Conservation (phyloP, 306 rosid species). For the Vigna trinervia region DNA sequence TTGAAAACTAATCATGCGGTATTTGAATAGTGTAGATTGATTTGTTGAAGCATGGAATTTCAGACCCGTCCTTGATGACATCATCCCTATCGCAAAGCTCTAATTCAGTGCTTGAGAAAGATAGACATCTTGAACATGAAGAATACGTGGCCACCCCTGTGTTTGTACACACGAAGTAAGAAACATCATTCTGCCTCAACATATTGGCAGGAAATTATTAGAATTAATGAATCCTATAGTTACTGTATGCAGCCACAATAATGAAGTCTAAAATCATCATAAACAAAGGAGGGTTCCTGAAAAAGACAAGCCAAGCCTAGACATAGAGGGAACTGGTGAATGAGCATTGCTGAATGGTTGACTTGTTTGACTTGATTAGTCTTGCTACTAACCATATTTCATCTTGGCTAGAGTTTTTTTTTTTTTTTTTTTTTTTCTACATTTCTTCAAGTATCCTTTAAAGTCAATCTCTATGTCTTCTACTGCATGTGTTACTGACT, state of each 20-base stretch:
- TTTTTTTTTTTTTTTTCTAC: background rate
- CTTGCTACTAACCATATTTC: slow-evolving; percentile 6
- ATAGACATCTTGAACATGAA: slow-evolving; percentile 52
- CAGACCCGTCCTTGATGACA: slow-evolving; percentile 70
- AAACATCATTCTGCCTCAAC: slow-evolving; percentile 17
- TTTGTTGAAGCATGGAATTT: slow-evolving; percentile 83
- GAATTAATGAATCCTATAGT: background rate
- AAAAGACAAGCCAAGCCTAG: background rate
- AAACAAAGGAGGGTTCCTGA: slow-evolving; percentile 17
- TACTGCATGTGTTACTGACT: background rate
- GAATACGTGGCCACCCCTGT: slow-evolving; percentile 80
- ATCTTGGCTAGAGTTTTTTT: slow-evolving; percentile 11
- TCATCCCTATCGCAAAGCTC: slow-evolving; percentile 65
- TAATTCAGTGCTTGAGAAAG: slow-evolving; percentile 63
- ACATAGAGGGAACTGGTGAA: slow-evolving; percentile 8
- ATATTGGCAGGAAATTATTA: background rate
- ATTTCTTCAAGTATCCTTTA: background rate
- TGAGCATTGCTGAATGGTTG: slow-evolving; percentile 18
- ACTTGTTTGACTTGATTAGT: slow-evolving; percentile 31
- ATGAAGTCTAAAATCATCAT: slow-evolving; percentile 20
- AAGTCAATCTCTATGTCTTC: background rate
- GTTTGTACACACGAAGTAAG: slow-evolving; percentile 87
- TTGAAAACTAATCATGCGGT: background rate
- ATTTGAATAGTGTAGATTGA: slow-evolving; percentile 67
- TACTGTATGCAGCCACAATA: slow-evolving; percentile 23